Evolutionary conservation across 169 alveolate genomes (phyloP).

Genomic region (Eimeria zaria): DNA sequence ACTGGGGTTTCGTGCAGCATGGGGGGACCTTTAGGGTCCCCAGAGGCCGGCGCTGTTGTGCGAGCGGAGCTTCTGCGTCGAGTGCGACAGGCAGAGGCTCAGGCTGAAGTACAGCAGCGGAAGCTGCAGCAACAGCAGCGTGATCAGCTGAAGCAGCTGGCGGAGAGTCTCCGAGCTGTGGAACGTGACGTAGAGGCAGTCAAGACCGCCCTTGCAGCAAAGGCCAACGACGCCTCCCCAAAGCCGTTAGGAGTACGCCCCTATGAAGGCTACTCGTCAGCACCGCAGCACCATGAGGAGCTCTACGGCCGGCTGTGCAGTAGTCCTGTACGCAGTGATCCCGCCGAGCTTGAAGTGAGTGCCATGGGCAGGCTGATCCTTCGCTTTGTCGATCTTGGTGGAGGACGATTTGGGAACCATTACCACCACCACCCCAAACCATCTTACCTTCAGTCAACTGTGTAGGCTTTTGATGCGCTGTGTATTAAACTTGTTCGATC

Average conservation of each 20-base stretch:
- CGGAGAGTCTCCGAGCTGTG: constrained; percentile 66
- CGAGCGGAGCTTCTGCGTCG: constrained; percentile 71
- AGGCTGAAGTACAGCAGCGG: constrained; percentile 64
- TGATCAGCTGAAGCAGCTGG: constrained; percentile 75
- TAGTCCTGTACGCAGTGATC: constrained; percentile 62
- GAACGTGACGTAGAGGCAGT: constrained; percentile 77
- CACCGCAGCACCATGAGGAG: not conserved
- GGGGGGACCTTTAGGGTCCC: constrained; percentile 30
- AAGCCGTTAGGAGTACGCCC: not conserved
- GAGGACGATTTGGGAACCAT: not conserved
- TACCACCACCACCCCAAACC: not conserved
- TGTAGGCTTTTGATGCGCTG: not conserved
- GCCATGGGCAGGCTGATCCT: not conserved
- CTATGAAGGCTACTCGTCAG: not conserved
- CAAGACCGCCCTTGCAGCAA: constrained; percentile 25
- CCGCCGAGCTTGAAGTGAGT: constrained; percentile 7
- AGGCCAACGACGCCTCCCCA: not conserved
- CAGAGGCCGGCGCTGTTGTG: constrained; percentile 32
- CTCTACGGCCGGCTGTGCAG: constrained; percentile 42
- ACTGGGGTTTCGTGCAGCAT: constrained; percentile 11
- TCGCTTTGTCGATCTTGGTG: not conserved
- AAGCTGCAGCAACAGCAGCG: constrained; percentile 60
- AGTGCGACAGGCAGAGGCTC: constrained; percentile 63
- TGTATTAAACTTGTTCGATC: no score
- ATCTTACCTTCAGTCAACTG: not conserved